Percentiles rank a stretch among this genome's conserved stretches.
These are phyloP conservation scores for Rhinocladiella mackenziei DNA, from an alignment of 2,329 filamentous ascomycete species.

Conservation along the genomic window DNA sequence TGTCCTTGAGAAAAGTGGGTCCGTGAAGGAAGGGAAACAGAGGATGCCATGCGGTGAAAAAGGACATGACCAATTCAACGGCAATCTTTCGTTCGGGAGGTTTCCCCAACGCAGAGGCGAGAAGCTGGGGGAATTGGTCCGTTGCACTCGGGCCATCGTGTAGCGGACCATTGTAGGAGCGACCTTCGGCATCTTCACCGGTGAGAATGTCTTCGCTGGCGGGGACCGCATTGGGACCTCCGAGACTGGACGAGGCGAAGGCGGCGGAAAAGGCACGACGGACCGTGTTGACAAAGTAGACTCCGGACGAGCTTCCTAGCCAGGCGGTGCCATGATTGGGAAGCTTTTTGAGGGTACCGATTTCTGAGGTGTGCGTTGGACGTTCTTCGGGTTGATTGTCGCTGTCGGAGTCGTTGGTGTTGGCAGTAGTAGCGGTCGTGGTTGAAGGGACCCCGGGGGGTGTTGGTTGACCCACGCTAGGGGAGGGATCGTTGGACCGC, in stretches of 20 bases:
- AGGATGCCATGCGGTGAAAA: constrained; percentile 52
- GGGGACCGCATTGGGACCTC: constrained; percentile 26
- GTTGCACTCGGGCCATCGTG: constrained; percentile 23
- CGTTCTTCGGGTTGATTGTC: constrained; percentile 26
- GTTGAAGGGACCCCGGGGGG: constrained; percentile 21
- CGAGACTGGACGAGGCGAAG: constrained; percentile 28
- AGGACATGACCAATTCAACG: constrained; percentile 45
- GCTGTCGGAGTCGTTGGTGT: constrained; percentile 24
- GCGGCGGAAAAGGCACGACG: constrained; percentile 47
- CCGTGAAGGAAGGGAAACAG: constrained; percentile 52
- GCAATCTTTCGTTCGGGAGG: constrained; percentile 33
- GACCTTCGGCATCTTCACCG: constrained; percentile 29
- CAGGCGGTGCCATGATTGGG: constrained; percentile 48
- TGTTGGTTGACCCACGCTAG: constrained; percentile 23
- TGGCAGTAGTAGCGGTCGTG: constrained; percentile 17
- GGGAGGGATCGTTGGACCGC: constrained; percentile 20
- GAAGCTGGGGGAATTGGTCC: constrained; percentile 31
- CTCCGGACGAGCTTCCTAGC: constrained; percentile 51
- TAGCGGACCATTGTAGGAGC: constrained; percentile 27
- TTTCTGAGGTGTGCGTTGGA: constrained; percentile 36
- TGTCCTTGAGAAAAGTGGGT: constrained; percentile 45
- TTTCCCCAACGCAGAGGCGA: constrained; percentile 31
- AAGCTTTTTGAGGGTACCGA: constrained; percentile 42
- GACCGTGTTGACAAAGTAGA: constrained; percentile 54
- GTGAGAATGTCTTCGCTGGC: constrained; percentile 31